A percentile compares a stretch with the other conserved stretches of the same genome.
These are phyloP conservation scores for Prasinococcaceae sp. DNA, from an alignment of 139 green algal genomes.

Conservation along the genomic window DNA sequence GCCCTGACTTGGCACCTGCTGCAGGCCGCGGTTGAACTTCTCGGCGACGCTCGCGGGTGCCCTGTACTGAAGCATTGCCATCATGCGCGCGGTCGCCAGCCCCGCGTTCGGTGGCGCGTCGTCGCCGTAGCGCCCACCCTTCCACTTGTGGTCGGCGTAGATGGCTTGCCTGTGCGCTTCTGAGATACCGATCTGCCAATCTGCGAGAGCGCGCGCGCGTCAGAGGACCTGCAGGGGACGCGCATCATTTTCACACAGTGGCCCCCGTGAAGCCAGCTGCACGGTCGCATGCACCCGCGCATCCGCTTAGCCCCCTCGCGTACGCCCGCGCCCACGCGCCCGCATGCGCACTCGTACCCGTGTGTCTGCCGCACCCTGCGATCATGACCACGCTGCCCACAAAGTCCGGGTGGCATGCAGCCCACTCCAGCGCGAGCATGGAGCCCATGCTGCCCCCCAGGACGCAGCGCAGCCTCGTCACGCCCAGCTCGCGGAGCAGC, in stretches of 20 bases:
- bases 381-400: slow-evolving; percentile 12
- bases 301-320: too few species aligned
- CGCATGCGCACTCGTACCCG: too few species aligned
- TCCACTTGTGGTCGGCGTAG: slow-evolving; percentile 5
- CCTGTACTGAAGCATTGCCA: slow-evolving; percentile 17
- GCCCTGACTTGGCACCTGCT: too few species aligned
- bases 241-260: too few species aligned
- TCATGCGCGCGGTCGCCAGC: slow-evolving; percentile 13
- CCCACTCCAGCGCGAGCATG: slow-evolving; percentile 18
- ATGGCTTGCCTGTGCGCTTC: slow-evolving; percentile 15
- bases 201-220: too few species aligned
- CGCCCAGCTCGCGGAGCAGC: slow-evolving; percentile 3
- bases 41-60: slow-evolving; percentile 9
- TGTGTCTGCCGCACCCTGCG: slow-evolving; percentile 17
- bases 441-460: slow-evolving; percentile 14
- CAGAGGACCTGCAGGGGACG: too few species aligned
- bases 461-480: background rate
- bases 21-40: slow-evolving; percentile 13
- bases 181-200: slow-evolving; percentile 15
- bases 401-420: slow-evolving; percentile 10
- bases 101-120: background rate
- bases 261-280: too few species aligned
- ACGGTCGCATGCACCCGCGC: too few species aligned
- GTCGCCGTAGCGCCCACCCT: slow-evolving; percentile 8
- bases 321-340: too few species aligned